A percentile compares a stretch with the other conserved stretches of the same genome.
Evolutionary conservation across 345 rosid genomes (phyloP).

Genomic region (Citrus cavaleriei): DNA sequence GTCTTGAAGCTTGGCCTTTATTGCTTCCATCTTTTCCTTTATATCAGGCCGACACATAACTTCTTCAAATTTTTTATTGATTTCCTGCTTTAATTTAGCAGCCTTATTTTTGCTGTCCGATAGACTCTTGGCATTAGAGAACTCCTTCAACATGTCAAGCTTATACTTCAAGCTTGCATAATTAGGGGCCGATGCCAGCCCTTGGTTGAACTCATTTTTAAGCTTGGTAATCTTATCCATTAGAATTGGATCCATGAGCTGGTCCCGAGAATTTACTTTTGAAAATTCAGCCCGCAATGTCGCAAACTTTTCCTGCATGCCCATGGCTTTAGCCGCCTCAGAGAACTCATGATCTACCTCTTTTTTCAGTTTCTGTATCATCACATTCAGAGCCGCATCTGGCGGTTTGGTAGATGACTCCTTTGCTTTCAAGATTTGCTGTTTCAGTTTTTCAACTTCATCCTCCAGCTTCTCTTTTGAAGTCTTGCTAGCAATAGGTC

Average conservation of each 20-base stretch:
- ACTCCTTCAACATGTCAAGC: constrained; percentile 68
- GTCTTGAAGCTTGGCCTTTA: constrained; percentile 48
- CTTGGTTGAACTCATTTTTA: constrained; percentile 49
- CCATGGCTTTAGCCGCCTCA: constrained; percentile 60
- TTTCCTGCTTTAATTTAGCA: constrained; percentile 37
- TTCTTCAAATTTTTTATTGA: constrained; percentile 60
- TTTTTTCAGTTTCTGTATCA: constrained; percentile 64
- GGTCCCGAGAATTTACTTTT: constrained; percentile 48
- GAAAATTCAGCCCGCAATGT: constrained; percentile 48
- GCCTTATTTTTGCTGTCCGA: constrained; percentile 31
- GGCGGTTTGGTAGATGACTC: constrained; percentile 58
- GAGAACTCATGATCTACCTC: constrained; percentile 74
- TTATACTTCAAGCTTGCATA: constrained; percentile 57
- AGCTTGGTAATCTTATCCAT: constrained; percentile 64
- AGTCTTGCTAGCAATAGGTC: constrained; percentile 28
- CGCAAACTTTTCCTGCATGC: constrained; percentile 48
- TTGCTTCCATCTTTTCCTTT: constrained; percentile 59
- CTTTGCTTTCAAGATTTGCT: constrained; percentile 62
- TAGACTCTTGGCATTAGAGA: constrained; percentile 52
- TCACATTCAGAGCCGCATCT: constrained; percentile 43
- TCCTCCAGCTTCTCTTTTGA: constrained; percentile 49
- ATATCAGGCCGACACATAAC: constrained; percentile 49
- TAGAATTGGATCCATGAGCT: constrained; percentile 52
- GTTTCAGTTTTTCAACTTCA: constrained; percentile 66
- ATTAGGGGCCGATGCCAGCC: constrained; percentile 58